A percentile compares a stretch with the other conserved stretches of the same genome.
Evolutionary conservation across 805 yeast genomes (phyloP).

Genomic region (Candida yuanshanica): DNA sequence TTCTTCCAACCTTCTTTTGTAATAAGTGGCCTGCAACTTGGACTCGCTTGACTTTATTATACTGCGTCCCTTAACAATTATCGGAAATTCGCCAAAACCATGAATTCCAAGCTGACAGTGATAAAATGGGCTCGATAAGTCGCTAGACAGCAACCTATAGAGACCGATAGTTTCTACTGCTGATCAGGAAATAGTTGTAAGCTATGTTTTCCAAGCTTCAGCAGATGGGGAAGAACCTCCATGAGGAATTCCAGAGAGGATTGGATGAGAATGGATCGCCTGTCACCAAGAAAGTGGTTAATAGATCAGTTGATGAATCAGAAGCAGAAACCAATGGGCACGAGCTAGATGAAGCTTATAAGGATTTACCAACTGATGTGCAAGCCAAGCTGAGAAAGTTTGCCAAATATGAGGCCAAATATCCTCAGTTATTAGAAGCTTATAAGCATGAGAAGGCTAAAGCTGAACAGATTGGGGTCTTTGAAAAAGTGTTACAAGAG

Average conservation of each 20-base stretch:
- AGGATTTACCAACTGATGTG: conserved; percentile 45
- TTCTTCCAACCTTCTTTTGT: too few species aligned
- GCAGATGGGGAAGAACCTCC: conserved; percentile 56
- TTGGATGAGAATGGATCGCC: conserved; percentile 23
- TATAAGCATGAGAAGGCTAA: conserved; percentile 76
- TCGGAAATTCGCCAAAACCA: too few species aligned
- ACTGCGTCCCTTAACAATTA: too few species aligned
- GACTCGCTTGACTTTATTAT: too few species aligned
- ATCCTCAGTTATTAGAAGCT: conserved; percentile 79
- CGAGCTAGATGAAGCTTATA: conserved; percentile 9
- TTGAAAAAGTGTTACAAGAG: conserved; percentile 71
- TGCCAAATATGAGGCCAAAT: conserved; percentile 83
- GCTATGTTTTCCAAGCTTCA: conserved; percentile 32
- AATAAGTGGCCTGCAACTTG: too few species aligned
- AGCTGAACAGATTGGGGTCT: conserved; percentile 47
- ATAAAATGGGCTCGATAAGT: too few species aligned
- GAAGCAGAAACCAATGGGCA: conserved; percentile 4
- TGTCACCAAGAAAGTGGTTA: conserved; percentile 1
- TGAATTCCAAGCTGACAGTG: too few species aligned
- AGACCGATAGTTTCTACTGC: too few species aligned
- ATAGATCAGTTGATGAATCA: conserved; percentile 2
- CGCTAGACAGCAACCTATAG: too few species aligned
- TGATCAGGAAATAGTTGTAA: too few species aligned
- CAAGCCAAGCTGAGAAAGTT: conserved; percentile 65
- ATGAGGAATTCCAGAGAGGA: conserved; percentile 53